phyloP scores from a whole-genome alignment of 495 filamentous ascomycete genomes.

The Penicillium longicatenatum region DNA sequence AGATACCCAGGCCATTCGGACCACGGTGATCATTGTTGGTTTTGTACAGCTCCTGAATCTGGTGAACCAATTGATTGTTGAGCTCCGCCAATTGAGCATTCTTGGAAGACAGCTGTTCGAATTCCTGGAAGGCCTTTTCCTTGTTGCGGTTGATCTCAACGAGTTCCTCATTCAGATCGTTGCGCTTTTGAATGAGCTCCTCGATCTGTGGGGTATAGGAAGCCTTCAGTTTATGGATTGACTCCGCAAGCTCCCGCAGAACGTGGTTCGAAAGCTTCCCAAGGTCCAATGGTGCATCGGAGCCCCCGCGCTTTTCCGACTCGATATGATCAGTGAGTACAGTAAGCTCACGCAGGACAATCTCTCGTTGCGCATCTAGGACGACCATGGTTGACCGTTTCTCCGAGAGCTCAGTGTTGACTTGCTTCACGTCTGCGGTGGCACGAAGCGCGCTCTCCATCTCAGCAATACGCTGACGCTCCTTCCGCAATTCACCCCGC shows the following conservation, averaged over 20 bases:
- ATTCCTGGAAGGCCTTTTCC: slow-evolving; percentile 91
- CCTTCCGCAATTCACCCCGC: slow-evolving; percentile 75
- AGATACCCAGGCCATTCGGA: slow-evolving; percentile 82
- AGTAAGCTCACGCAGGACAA: slow-evolving; percentile 89
- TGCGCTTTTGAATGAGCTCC: slow-evolving; percentile 78
- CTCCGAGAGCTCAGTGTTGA: slow-evolving; percentile 84
- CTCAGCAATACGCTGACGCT: slow-evolving; percentile 78
- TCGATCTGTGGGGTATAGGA: slow-evolving; percentile 77
- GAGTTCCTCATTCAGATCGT: slow-evolving; percentile 80
- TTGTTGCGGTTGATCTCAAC: slow-evolving; percentile 75
- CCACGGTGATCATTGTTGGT: slow-evolving; percentile 61
- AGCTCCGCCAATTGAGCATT: slow-evolving; percentile 91
- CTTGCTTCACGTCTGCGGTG: slow-evolving; percentile 77
- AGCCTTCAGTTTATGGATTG: slow-evolving; percentile 83
- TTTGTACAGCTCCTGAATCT: slow-evolving; percentile 92
- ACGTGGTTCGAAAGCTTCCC: slow-evolving; percentile 80
- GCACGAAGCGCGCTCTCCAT: slow-evolving; percentile 72
- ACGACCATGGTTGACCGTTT: slow-evolving; percentile 97
- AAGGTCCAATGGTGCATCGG: slow-evolving; percentile 67
- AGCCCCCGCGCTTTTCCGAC: slow-evolving; percentile 61
- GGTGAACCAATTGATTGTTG: slow-evolving; percentile 92
- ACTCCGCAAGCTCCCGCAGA: slow-evolving; percentile 83
- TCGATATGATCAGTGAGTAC: slow-evolving; percentile 78
- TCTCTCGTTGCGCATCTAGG: slow-evolving; percentile 90
- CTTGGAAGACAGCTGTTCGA: slow-evolving; percentile 89